Base-by-base conservation (phyloP, 768 basidiomycete species). In the Roridomyces roridus region DNA sequence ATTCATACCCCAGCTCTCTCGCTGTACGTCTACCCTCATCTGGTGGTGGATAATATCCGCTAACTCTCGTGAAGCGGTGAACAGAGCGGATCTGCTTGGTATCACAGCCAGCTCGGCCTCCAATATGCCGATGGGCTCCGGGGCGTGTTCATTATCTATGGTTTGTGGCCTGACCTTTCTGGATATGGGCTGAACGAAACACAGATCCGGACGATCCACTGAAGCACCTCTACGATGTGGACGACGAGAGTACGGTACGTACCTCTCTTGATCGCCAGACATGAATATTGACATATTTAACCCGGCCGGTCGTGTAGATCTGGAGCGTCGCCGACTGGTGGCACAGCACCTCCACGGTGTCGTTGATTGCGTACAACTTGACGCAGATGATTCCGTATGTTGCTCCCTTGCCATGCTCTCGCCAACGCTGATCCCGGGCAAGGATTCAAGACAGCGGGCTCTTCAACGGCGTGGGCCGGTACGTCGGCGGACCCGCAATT, bases 1-100 rank as follows among this genome's bases (percentile, higher is more conserved):
- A n/a, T n/a, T n/a, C n/a, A n/a, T n/a, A n/a, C n/a, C n/a, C n/a
- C 50, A 17, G 66, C 67, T 28, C 52, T 56, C 15, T 44, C 46
- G 37, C 39, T 49, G 51, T 46, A 37, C n/a, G n/a, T n/a, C n/a
- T n/a, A n/a, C n/a, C n/a, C n/a, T n/a, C n/a, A n/a, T n/a, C n/a
- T n/a, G n/a, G n/a, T n/a, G n/a, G n/a, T n/a, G n/a, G n/a, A 36
- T 25, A 35, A n/a, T 44, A 41, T 47, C 28, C n/a, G 35, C 26
- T 35, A 18, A 34, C 34, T 34, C 24, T 44, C 21, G 18, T 48
- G 14, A 11, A 55, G 46, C 29, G 54, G 46, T 34, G 58, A 66
- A 37, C 77, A 78, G 52, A 58, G 72, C 8, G 77, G 75, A 42
- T 74, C 72, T 6, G 77, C 67, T 59, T 77, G 76, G 76, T 77